Base-by-base conservation (phyloP, 2,329 filamentous ascomycete species). In the Fusarium praegraminearum region DNA sequence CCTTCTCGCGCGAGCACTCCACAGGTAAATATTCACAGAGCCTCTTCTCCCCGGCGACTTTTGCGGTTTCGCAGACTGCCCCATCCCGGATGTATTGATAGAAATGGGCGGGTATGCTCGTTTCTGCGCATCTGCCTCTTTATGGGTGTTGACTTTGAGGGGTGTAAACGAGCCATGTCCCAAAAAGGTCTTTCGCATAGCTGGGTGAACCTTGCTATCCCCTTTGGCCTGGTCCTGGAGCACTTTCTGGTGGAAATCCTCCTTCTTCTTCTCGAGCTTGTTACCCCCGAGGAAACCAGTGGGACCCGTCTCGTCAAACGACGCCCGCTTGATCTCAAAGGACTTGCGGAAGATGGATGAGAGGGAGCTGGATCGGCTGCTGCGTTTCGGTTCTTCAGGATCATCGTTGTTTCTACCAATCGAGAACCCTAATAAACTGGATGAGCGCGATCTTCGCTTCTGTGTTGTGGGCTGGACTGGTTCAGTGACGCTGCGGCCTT, bases 251-350 rank as follows among this genome's bases (percentile, higher is more conserved):
- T 77, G 70, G 20, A 77, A 77, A 2, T 76, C 76, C 10, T 81
- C 76, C 46, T 77, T 77, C 57, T 82, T 76, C 47, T 80, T 75
- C 47, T 82, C 81, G 18, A 83, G 74, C 58, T 82, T 83, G 55
- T 78, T 78, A 22, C 79, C 80, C 2, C 82, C 80, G 26, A 83
- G 78, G 65, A 83, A 83, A 15, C 77, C 77, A 3, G 73, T 74
- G 8, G 79, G 71, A n/a, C 66, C 67, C 11, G 71, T 63, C 22
- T 76, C 73, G 35, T 80, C 79, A 20, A 76, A 65, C 0, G 79
- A 81, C 1, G 73, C 71, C 3, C 79, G 75, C 18, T 77, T 75
- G 35, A 76, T 76, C 50, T 79, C 78, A 33, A 81, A 80, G 1
- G 80, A 78, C 8, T 72, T 65, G 57, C 75, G 76, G 55, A 81